Percentiles rank a stretch among this genome's conserved stretches.
Conservation (phyloP, 805 yeast species). For the Candida sithepensis region DNA sequence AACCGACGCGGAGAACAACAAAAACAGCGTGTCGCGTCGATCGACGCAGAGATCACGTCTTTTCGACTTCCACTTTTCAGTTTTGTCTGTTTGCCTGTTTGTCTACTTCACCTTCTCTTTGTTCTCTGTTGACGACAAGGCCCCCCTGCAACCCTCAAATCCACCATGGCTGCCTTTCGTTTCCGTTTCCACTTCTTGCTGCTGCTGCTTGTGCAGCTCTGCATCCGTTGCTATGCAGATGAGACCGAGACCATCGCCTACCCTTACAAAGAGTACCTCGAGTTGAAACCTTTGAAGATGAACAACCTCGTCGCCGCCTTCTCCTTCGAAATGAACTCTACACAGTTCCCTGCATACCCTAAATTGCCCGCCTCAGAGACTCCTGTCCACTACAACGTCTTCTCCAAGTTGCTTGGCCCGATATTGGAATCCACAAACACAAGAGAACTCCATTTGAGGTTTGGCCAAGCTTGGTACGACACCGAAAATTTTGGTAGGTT, state of each 20-base stretch:
- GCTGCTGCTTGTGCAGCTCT: too few species aligned
- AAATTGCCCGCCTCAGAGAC: too few species aligned
- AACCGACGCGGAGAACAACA: too few species aligned
- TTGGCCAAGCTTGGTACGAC: conserved; percentile 96
- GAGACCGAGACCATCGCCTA: conserved; percentile 16
- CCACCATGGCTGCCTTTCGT: too few species aligned
- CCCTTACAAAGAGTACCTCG: conserved; percentile 59
- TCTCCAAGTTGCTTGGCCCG: conserved; percentile 82
- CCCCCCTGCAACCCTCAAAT: background rate
- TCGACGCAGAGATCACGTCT: too few species aligned
- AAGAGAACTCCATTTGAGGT: conserved; percentile 76
- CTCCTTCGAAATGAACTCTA: conserved; percentile 60
- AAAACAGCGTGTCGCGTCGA: too few species aligned
- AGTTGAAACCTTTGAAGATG: conserved; percentile 67
- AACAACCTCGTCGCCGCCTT: conserved; percentile 70
- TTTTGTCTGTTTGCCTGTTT: too few species aligned
- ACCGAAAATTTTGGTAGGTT: conserved; percentile 79
- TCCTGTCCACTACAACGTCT: conserved; percentile 56
- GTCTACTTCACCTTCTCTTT: too few species aligned
- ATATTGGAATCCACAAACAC: conserved; percentile 63
- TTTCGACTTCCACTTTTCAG: too few species aligned
- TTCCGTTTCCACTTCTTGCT: too few species aligned
- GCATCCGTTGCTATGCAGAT: too few species aligned
- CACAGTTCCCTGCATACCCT: conserved; percentile 28
- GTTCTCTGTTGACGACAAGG: background rate